Evolutionary conservation across 805 yeast genomes (phyloP).

Genomic region (Wickerhamomyces rabaulensis): DNA sequence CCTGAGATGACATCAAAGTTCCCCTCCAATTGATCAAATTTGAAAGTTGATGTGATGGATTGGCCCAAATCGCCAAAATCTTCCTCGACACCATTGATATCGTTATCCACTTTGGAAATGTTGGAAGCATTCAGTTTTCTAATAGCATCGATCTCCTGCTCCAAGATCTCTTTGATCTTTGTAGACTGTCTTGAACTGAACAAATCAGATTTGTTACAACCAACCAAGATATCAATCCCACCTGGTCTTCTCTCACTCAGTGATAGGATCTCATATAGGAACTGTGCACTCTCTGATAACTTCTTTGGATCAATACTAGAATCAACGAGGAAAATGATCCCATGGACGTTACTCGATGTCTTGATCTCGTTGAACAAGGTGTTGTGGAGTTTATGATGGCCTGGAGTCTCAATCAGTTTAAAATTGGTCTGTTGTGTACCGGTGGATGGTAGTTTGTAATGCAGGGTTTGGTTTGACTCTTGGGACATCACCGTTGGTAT

Average conservation of each 20-base stretch:
- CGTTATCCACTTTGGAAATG: slow-evolving; percentile 23
- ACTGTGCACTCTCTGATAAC: slow-evolving; percentile 50
- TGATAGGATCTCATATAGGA: slow-evolving; percentile 53
- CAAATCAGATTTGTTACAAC: slow-evolving; percentile 80
- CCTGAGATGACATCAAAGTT: slow-evolving; percentile 69
- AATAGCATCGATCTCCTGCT: slow-evolving; percentile 54
- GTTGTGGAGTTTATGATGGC: slow-evolving; percentile 71
- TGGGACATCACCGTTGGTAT: slow-evolving; percentile 46
- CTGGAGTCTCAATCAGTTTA: slow-evolving; percentile 78
- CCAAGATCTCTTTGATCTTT: slow-evolving; percentile 56
- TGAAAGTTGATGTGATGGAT: slow-evolving; percentile 44
- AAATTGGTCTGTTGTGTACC: slow-evolving; percentile 31
- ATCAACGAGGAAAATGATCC: slow-evolving; percentile 76
- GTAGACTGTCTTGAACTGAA: slow-evolving; percentile 74
- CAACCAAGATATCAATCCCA: slow-evolving; percentile 71
- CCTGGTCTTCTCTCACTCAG: slow-evolving; percentile 58
- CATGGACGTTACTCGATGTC: slow-evolving; percentile 44
- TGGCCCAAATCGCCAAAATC: slow-evolving; percentile 39
- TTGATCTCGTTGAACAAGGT: slow-evolving; percentile 45
- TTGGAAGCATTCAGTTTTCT: slow-evolving; percentile 43
- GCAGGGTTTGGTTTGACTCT: slow-evolving; percentile 36
- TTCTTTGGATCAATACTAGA: slow-evolving; percentile 49
- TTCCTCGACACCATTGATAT: slow-evolving; percentile 22
- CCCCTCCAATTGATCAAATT: slow-evolving; percentile 67
- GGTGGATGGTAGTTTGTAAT: slow-evolving; percentile 35